phyloP scores from a whole-genome alignment of 1,139 yeast genomes.

The Candida neerlandica region DNA sequence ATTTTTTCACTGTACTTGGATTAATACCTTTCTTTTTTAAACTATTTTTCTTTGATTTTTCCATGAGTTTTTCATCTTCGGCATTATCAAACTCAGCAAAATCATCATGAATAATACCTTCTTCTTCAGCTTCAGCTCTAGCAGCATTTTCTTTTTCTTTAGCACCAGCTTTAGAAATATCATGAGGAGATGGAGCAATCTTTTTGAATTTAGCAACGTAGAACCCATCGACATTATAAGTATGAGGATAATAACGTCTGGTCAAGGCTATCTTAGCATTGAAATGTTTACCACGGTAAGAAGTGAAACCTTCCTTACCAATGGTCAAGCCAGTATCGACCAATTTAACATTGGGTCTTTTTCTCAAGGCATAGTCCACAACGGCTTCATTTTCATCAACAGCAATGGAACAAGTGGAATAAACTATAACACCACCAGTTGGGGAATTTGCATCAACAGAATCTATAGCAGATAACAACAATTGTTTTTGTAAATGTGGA shows the following conservation, averaged over 20 bases:
- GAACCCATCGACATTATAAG: conserved; percentile 98
- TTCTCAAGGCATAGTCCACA: conserved; percentile 95
- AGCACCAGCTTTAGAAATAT: conserved; percentile 85
- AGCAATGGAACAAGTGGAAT: conserved; percentile 97
- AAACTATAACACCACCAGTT: conserved; percentile 93
- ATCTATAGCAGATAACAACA: conserved; percentile 91
- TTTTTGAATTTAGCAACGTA: conserved; percentile 95
- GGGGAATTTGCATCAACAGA: conserved; percentile 91
- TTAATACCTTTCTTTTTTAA: conserved; percentile 82
- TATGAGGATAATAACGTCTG: conserved; percentile 96
- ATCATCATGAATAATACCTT: conserved; percentile 81
- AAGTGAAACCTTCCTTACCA: conserved; percentile 94
- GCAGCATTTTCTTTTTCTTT: conserved; percentile 81
- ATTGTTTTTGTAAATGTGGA: conserved; percentile 95
- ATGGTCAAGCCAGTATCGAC: conserved; percentile 93
- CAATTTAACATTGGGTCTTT: conserved; percentile 93
- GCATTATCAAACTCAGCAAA: conserved; percentile 80
- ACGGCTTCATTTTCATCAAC: conserved; percentile 99
- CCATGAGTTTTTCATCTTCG: conserved; percentile 76
- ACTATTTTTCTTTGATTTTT: conserved; percentile 69
- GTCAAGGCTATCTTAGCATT: conserved; percentile 76
- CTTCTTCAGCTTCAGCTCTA: conserved; percentile 76
- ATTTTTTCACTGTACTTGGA: conserved; percentile 43
- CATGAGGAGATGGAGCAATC: conserved; percentile 83
- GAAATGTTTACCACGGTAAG: conserved; percentile 91